Evolutionary conservation across 345 rosid species (phyloP).

Genomic region (Populus nigra): DNA sequence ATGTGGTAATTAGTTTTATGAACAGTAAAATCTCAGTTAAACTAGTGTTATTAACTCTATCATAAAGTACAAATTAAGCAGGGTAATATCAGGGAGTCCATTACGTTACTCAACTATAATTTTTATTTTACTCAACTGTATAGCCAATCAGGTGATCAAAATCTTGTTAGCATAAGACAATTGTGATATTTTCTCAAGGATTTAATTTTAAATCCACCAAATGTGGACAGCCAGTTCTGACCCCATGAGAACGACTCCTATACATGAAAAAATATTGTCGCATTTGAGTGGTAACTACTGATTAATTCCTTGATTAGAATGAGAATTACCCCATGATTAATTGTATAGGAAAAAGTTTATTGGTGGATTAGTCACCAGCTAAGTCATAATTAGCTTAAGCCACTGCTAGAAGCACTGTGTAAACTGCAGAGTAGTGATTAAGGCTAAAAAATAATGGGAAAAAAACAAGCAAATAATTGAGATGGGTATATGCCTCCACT

Average conservation of each 20-base stretch:
- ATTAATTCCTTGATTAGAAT: too few species aligned
- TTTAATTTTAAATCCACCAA: not conserved
- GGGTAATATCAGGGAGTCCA: too few species aligned
- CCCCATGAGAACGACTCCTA: not conserved
- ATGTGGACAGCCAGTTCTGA: not conserved
- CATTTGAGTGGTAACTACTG: not conserved
- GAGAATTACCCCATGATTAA: not conserved
- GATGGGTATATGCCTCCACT: slow-evolving; percentile 3
- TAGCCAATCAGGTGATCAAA: not conserved
- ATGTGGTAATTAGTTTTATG: too few species aligned
- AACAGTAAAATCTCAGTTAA: not conserved
- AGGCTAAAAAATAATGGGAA: slow-evolving; percentile 7
- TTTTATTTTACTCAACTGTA: not conserved
- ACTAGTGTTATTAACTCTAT: not conserved
- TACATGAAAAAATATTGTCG: too few species aligned
- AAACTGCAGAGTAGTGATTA: not conserved
- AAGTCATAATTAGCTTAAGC: not conserved
- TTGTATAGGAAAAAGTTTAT: not conserved
- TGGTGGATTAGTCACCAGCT: not conserved
- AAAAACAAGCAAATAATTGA: slow-evolving; percentile 26
- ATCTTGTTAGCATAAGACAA: not conserved
- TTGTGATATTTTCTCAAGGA: not conserved
- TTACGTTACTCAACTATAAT: too few species aligned
- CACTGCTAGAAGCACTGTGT: not conserved
- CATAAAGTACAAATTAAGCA: not conserved